Conservation (phyloP, 2,329 filamentous ascomycete genomes). For the Hirsutella minnesotensis region DNA sequence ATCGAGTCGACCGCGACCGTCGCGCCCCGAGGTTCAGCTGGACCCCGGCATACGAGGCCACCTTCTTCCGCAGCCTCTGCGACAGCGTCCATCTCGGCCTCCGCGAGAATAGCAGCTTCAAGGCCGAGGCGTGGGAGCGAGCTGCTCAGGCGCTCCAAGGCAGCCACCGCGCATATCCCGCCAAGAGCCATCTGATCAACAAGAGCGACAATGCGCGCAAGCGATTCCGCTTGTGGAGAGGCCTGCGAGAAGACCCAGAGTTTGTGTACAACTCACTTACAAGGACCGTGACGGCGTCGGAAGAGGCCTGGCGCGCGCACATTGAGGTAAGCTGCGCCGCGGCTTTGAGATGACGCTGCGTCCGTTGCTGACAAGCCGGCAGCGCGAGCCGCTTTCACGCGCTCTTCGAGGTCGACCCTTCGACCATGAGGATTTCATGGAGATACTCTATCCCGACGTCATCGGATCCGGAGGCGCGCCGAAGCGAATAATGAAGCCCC, state of each 20-base stretch:
- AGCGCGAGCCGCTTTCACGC: conserved; percentile 47
- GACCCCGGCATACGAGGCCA: conserved; percentile 45
- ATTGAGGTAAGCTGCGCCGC: conserved; percentile 35
- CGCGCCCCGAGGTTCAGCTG: conserved; percentile 45
- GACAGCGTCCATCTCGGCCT: conserved; percentile 46
- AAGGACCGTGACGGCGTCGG: conserved; percentile 40
- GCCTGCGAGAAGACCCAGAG: conserved; percentile 43
- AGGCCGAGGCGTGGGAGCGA: conserved; percentile 48
- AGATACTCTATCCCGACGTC: conserved; percentile 48
- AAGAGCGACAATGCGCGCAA: conserved; percentile 53
- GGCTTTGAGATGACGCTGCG: background rate
- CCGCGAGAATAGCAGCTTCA: conserved; percentile 48
- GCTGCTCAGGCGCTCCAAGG: conserved; percentile 42
- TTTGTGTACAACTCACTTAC: conserved; percentile 41
- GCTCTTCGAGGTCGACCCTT: conserved; percentile 45
- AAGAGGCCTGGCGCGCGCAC: conserved; percentile 45
- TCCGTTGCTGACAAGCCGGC: conserved; percentile 8
- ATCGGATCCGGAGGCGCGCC: conserved; percentile 47
- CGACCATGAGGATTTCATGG: conserved; percentile 49
- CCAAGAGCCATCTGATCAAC: conserved; percentile 50
- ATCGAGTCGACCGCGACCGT: conserved; percentile 25
- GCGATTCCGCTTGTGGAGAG: conserved; percentile 49
- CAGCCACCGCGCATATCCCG: conserved; percentile 43
- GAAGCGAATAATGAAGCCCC: conserved; percentile 45
- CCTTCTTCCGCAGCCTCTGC: conserved; percentile 49